Evolutionary conservation across 257 asterid species (phyloP).

Genomic region (Ligustrum vulgare): DNA sequence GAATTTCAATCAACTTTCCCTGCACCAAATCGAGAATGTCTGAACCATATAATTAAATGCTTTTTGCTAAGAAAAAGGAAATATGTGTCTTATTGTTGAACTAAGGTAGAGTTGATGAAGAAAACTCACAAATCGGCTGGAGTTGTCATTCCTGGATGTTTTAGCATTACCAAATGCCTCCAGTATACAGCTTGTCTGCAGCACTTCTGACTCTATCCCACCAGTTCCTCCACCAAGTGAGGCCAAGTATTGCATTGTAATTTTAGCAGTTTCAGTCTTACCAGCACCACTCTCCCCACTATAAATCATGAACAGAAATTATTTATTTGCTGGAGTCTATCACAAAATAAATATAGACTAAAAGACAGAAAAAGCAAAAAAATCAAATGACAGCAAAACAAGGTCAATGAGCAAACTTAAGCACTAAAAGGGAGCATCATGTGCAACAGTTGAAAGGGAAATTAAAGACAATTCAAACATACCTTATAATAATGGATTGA

Average conservation of each 20-base stretch:
- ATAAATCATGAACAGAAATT: conserved; percentile 29
- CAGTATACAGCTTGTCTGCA: conserved; percentile 74
- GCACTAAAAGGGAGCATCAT: conserved; percentile 17
- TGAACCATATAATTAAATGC: conserved; percentile 21
- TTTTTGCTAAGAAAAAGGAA: conserved; percentile 9
- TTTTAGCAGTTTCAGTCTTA: conserved; percentile 93
- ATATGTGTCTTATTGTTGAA: conserved; percentile 4
- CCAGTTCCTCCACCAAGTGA: conserved; percentile 64
- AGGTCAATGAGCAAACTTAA: conserved; percentile 12
- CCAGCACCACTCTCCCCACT: conserved; percentile 99
- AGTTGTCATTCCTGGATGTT: conserved; percentile 75
- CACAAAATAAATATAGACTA: not conserved
- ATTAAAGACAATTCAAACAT: conserved; percentile 22
- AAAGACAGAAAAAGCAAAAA: conserved; percentile 16
- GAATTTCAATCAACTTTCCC: conserved; percentile 86
- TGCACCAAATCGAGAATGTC: conserved; percentile 36
- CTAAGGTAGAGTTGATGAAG: conserved; percentile 15
- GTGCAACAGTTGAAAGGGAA: conserved; percentile 16
- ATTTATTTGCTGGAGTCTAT: conserved; percentile 9
- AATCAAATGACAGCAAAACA: conserved; percentile 9
- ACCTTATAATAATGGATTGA: conserved; percentile 97
- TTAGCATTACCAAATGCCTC: conserved; percentile 99
- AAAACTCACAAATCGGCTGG: conserved; percentile 93
- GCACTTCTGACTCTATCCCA: conserved; percentile 68
- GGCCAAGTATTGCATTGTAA: conserved; percentile 81